Evolutionary conservation across 116 monocot genomes (phyloP), one percentile per base, ranked within the genome.

Genomic region (Iris pallida): DNA sequence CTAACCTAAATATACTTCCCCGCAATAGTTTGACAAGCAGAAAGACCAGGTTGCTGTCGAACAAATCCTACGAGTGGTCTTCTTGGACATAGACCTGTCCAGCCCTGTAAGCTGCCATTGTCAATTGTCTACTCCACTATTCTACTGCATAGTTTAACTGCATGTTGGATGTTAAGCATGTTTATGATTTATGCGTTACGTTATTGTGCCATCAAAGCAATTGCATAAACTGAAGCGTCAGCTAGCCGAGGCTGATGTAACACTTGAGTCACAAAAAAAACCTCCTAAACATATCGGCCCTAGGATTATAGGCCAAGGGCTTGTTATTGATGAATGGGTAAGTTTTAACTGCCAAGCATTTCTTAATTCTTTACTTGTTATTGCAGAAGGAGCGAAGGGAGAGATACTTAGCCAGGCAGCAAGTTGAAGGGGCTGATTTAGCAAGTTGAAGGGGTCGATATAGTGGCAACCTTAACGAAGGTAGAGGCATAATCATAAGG

Each of bases 311-410:
- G 89, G 89, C 7, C 85, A 89, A 77, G 89, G 89, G 7, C 85
- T 89, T 45, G 85, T 89, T 15, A 89, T 85, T 16, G 85, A 89
- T 78, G 89, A 89, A 82, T 90, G 86, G 90, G 90, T 86, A 86
- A 74, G 8, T 70, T 6, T 52, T 52, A 12, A 14, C 52, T 10
- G 4, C 8, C 7, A 3, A 10, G 10, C 52, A 52, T 52, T 52
- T 14, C 14, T 30, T 3, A 30, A 30, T 3, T 30, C 30, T 30
- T 30, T 3, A 30, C 30, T 30, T 30, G 30, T 11, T 52, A 7
- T 65, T 49, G 9, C 65, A 65, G 65, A 65, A 65, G 18, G 65
- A 65, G 51, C 47, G 65, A 20, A 65, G 65, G 51, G 65, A 65
- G 30, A 65, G 14, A 16, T 65, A 65, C 65, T 30, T 65, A 7